These are phyloP conservation scores for Coix lacrymajobi DNA, from an alignment of 176 grass and related monocot genomes.

Conservation along the genomic window DNA sequence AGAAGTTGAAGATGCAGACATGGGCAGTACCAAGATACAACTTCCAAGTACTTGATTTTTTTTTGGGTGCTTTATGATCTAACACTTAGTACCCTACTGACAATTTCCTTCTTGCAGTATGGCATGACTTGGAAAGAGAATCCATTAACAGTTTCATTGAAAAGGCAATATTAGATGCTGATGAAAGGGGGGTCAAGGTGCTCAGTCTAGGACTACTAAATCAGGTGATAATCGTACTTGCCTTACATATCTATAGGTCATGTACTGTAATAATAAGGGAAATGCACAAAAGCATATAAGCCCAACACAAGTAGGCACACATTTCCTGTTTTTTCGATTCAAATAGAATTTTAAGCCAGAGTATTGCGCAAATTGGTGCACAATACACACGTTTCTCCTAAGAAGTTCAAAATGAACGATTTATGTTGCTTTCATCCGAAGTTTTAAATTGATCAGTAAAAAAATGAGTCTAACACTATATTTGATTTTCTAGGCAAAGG, in stretches of 20 bases:
- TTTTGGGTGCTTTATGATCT: not conserved
- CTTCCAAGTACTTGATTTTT: conserved; percentile 55
- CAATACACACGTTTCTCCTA: not conserved
- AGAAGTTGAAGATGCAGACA: conserved; percentile 73
- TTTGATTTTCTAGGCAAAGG: conserved; percentile 40
- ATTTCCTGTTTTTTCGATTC: not conserved
- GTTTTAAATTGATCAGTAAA: not conserved
- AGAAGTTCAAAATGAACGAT: not conserved
- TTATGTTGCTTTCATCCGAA: not conserved
- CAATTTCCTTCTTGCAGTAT: conserved; percentile 53
- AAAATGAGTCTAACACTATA: not conserved
- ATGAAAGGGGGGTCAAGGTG: conserved; percentile 64
- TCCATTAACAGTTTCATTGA: conserved; percentile 78
- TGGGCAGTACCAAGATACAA: conserved; percentile 89
- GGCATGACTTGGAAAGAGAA: conserved; percentile 50
- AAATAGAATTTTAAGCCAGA: not conserved
- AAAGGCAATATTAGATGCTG: conserved; percentile 82
- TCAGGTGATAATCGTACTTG: conserved; percentile 37
- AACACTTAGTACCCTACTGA: conserved; percentile 14
- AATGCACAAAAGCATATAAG: not conserved
- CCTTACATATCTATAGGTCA: not conserved
- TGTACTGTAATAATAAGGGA: not conserved
- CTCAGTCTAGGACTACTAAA: conserved; percentile 81
- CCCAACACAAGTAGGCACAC: not conserved
- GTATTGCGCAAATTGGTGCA: not conserved